Evolutionary conservation across 257 asterid genomes (phyloP).

Genomic region (Nicotiana obtusifolia): DNA sequence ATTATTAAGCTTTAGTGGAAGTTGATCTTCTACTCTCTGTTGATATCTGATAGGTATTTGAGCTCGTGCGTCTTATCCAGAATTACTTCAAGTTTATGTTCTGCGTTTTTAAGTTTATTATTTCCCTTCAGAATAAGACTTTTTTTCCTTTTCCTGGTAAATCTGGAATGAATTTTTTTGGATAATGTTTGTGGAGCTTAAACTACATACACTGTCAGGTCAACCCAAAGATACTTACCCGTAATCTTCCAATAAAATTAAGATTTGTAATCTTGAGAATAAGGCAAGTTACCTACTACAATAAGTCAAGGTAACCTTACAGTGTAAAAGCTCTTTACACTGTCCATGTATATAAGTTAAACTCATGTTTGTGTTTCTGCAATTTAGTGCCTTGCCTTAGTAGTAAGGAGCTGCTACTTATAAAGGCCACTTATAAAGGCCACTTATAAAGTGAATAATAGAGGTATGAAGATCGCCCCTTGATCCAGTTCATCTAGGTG

Average conservation of each 20-base stretch:
- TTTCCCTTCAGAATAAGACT: neutral
- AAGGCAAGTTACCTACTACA: too few relatives aligned
- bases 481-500: too few relatives aligned
- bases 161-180: neutral
- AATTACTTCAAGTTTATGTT: neutral
- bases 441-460: too few relatives aligned
- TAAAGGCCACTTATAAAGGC: too few relatives aligned
- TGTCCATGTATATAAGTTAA: too few relatives aligned
- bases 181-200: neutral
- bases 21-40: neutral
- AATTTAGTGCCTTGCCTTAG: neutral
- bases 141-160: neutral
- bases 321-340: too few relatives aligned
- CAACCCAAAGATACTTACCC: too few relatives aligned
- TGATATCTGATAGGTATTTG: neutral
- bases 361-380: neutral
- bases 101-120: neutral
- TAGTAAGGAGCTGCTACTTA: neutral
- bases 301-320: too few relatives aligned
- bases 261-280: too few relatives aligned
- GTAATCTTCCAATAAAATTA: too few relatives aligned
- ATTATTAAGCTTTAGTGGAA: neutral
- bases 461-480: too few relatives aligned
- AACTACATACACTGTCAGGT: too few relatives aligned
- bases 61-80: neutral